Evolutionary conservation across 1,284 basidiomycete genomes (phyloP), one percentile per base, ranked within the genome.

Genomic region (Sporisorium exsertum): DNA sequence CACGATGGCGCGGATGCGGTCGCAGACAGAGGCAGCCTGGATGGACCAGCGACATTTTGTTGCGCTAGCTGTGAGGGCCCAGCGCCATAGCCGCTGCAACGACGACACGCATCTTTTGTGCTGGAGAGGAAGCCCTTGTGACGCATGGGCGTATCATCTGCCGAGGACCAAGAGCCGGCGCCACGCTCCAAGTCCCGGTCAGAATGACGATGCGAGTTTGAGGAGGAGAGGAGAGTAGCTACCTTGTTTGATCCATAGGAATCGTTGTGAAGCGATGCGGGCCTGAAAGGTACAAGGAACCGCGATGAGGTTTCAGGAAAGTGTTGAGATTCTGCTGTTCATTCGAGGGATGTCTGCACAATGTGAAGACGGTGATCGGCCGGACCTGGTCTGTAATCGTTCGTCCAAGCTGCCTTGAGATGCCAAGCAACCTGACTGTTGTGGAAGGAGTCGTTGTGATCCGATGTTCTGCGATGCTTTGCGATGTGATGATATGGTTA

Each of bases 121-220:
- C 58, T 64, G 54, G 53, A 58, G 43, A 69, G 47, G 47, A 69
- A 40, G 56, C 65, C 35, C 71, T 68, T 74, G 65, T 74, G 63
- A 61, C 62, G 71, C 71, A 74, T 74, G 58, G 46, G 61, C 51
- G 58, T 57, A 55, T 64, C 71, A 74, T 74, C 61, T 60, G 71
- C 54, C 71, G 51, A 68, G 71, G 65, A 63, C 57, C 47, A 42
- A 65, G 63, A 65, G 63, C 49, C 42, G 33, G 50, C 58, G 55
- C 58, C 32, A 33, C 51, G 69, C 69, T 62, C 69, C 64, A 52
- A 29, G 43, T 57, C 55, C 54, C 32, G 62, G 68, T 51, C 51
- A 55, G 37, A 52, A 58, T 62, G 63, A 65, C 54, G 46, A 13
- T 53, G 27, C 55, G 35, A 29, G 46, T 27, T 47, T 12, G 12